These are phyloP conservation scores for Fusarium stilboides DNA, from an alignment of 2,329 filamentous ascomycete genomes.

Conservation along the genomic window DNA sequence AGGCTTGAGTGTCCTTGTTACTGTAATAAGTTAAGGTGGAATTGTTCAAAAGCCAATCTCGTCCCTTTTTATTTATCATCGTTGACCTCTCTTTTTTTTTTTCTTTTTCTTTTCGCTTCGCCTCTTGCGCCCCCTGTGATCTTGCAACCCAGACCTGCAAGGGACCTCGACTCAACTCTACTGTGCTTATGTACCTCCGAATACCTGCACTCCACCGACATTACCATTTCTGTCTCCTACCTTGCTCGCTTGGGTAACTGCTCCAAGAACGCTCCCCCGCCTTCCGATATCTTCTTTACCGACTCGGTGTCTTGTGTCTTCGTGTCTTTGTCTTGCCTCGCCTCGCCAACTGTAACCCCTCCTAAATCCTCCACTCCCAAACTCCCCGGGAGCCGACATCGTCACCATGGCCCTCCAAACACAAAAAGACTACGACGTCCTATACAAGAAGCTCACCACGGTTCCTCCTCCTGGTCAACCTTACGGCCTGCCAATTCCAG, in stretches of 20 bases:
- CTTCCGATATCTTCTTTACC: constrained; percentile 13
- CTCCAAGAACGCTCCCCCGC: constrained; percentile 26
- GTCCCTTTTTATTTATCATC: constrained; percentile 17
- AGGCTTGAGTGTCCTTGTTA: constrained; percentile 15
- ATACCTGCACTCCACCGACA: constrained; percentile 20
- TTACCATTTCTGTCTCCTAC: constrained; percentile 1
- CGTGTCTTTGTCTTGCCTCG: constrained; percentile 25
- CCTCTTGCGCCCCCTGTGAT: constrained; percentile 4
- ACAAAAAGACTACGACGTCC: constrained; percentile 55
- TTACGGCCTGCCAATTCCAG: constrained; percentile 83
- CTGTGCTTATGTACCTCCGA: constrained; percentile 35
- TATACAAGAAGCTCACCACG: constrained; percentile 68
- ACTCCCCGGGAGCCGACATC: constrained; percentile 12
- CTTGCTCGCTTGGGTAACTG: constrained; percentile 20
- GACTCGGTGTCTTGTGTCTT: constrained; percentile 16
- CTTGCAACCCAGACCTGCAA: constrained; percentile 9
- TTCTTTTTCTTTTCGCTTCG: constrained; percentile 8
- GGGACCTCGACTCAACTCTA: constrained; percentile 3
- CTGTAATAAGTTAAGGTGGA: background rate
- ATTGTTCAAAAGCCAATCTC: constrained; percentile 43
- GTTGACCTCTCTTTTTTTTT: constrained; percentile 12
- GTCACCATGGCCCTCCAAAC: constrained; percentile 53
- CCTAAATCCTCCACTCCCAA: constrained; percentile 8
- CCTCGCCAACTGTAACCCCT: constrained; percentile 29
- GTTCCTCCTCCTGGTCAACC: constrained; percentile 82